Base-by-base conservation (phyloP, 1,284 basidiomycete genomes). In the Pyrrhoderma lamaoense region DNA sequence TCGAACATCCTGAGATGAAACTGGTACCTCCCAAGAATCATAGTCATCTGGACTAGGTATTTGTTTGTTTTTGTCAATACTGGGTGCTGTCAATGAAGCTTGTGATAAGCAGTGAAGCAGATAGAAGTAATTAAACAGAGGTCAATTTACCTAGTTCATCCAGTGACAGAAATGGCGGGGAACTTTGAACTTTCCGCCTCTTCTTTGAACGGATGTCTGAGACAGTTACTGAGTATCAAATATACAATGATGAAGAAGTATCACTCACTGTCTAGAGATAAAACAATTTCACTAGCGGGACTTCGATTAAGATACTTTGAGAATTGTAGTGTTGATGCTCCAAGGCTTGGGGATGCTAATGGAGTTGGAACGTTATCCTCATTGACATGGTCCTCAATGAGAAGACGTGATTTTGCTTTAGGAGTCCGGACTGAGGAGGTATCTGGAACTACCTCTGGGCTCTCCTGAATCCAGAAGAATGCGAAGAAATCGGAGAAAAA, bases 11-110 rank as follows among this genome's bases (percentile, higher is more conserved):
- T 51, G 53, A 16, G 53, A 54, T 5, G 43, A 39, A n/a, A 54
- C 11, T 8, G 34, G 16, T 25, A 34, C 23, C 31, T 54, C 53
- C 53, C 53, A 50, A 16, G 43, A 42, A 3, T 14, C 37, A 42
- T 52, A 52, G 19, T 52, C 51, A 23, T 47, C 51, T 11, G 37
- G 27, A 31, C n/a, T n/a, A n/a, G n/a, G n/a, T n/a, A n/a, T n/a
- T n/a, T n/a, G n/a, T n/a, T n/a, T n/a, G n/a, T 31, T 11, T 31
- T 46, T 46, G 1, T 16, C 35, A n/a, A n/a, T n/a, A n/a, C n/a
- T n/a, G n/a, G n/a, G n/a, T n/a, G n/a, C n/a, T n/a, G n/a, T n/a
- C n/a, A n/a, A n/a, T n/a, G n/a, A n/a, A n/a, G n/a, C n/a, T n/a
- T n/a, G n/a, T n/a, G n/a, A n/a, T n/a, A n/a, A n/a, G n/a, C n/a